phyloP scores from a whole-genome alignment of 2,329 filamentous ascomycete genomes.

The Pseudogymnoascus sp. region DNA sequence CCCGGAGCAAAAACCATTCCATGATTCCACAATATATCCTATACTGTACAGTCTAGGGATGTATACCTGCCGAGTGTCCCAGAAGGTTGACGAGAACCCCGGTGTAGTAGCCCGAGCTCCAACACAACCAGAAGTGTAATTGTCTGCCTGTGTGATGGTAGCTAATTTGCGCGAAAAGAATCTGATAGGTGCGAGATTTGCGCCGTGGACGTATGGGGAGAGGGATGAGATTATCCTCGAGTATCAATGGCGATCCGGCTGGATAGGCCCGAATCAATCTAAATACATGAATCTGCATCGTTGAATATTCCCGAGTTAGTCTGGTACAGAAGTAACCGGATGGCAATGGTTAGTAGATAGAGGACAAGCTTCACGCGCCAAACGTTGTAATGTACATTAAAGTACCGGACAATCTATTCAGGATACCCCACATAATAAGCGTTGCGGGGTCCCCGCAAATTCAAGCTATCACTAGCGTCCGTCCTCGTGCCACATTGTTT shows the following conservation, averaged over 20 bases:
- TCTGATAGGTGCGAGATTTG: conserved; percentile 3
- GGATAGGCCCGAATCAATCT: background rate
- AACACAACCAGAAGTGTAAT: no score
- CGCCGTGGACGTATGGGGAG: background rate
- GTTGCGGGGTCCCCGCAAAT: background rate
- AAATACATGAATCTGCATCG: background rate
- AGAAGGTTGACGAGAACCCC: no score
- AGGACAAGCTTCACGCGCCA: background rate
- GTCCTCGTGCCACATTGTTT: conserved; percentile 1
- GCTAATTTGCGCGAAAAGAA: background rate
- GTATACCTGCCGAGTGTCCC: no score
- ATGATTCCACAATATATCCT: no score
- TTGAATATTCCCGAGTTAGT: background rate
- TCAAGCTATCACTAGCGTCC: background rate
- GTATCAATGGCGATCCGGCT: background rate
- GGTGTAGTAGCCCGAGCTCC: no score
- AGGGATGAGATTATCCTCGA: background rate
- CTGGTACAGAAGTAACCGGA: background rate
- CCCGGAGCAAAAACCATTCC: no score
- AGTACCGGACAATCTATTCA: background rate
- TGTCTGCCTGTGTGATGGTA: background rate
- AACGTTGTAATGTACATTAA: background rate
- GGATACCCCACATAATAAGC: background rate
- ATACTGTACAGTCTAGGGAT: no score
- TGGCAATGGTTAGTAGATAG: background rate